Evolutionary conservation across 2,329 filamentous ascomycete genomes (phyloP).

Genomic region (Byssothecium circinans): DNA sequence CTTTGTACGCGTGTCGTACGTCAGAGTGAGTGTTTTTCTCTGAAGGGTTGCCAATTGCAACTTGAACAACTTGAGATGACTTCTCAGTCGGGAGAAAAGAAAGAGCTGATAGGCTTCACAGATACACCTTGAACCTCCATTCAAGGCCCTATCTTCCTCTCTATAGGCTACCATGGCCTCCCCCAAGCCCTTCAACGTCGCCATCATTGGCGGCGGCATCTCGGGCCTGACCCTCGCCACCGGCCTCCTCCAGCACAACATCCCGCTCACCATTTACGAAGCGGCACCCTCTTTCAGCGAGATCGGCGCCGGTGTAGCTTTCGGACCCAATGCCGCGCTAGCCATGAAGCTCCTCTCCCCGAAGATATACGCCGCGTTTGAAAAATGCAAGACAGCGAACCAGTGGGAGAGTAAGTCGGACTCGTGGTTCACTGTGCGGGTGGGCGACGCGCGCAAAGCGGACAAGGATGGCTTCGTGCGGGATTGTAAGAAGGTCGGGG

Average conservation of each 20-base stretch:
- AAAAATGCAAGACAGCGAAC: slow-evolving; percentile 47
- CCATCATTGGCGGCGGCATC: slow-evolving; percentile 63
- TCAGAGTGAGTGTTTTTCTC: too few relatives aligned
- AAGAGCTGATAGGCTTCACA: too few relatives aligned
- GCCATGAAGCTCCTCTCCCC: slow-evolving; percentile 59
- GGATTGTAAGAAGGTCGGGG: slow-evolving; percentile 32
- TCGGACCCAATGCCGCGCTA: slow-evolving; percentile 58
- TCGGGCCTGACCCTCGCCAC: slow-evolving; percentile 59
- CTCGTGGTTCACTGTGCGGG: slow-evolving; percentile 36
- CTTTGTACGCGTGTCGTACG: too few relatives aligned
- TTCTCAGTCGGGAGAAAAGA: too few relatives aligned
- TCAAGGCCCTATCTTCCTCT: background rate
- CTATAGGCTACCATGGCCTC: slow-evolving; percentile 19
- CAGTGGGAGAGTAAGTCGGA: slow-evolving; percentile 24
- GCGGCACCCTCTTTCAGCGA: slow-evolving; percentile 57
- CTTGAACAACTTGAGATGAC: too few relatives aligned
- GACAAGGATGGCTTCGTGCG: slow-evolving; percentile 32
- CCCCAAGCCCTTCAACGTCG: slow-evolving; percentile 50
- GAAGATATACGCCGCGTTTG: slow-evolving; percentile 43
- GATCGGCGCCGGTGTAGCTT: slow-evolving; percentile 60
- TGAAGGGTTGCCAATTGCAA: too few relatives aligned
- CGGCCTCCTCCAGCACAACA: slow-evolving; percentile 51
- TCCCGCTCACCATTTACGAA: slow-evolving; percentile 59
- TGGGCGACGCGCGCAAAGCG: slow-evolving; percentile 35
- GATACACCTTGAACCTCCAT: too few relatives aligned